These are phyloP conservation scores for Tetracladium setigerum DNA, from an alignment of 495 filamentous ascomycete species.

Conservation along the genomic window DNA sequence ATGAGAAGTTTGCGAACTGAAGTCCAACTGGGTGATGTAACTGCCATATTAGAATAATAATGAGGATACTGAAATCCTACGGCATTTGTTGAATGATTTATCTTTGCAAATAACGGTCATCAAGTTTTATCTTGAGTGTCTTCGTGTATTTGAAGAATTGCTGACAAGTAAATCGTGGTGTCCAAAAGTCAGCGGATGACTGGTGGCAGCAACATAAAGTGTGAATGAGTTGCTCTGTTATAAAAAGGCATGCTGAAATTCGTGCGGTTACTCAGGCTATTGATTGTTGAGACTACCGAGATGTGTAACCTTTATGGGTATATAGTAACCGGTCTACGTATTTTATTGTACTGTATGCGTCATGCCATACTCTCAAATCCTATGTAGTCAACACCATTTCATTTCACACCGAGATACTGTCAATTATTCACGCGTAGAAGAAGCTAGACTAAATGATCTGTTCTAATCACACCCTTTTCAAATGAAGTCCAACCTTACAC, in stretches of 20 bases:
- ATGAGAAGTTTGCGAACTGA: not conserved
- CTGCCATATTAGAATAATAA: not conserved
- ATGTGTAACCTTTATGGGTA: too few relatives aligned
- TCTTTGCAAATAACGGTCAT: not conserved
- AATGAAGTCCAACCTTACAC: not conserved
- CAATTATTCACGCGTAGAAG: too few relatives aligned
- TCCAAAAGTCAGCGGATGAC: not conserved
- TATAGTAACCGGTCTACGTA: too few relatives aligned
- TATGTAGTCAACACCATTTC: too few relatives aligned
- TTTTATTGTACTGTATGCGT: too few relatives aligned
- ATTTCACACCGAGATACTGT: too few relatives aligned
- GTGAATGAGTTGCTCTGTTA: not conserved
- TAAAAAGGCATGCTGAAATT: too few relatives aligned
- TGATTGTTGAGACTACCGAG: too few relatives aligned
- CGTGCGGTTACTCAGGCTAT: too few relatives aligned
- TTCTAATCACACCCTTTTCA: not conserved
- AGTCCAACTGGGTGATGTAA: not conserved
- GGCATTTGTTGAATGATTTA: not conserved
- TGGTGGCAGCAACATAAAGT: not conserved
- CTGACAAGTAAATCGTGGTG: not conserved
- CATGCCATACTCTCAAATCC: too few relatives aligned
- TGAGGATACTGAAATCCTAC: not conserved
- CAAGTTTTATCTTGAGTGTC: not conserved
- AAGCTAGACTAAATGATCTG: too few relatives aligned
- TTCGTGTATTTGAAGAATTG: not conserved